Base-by-base conservation (phyloP, 805 yeast genomes). In the Yarrowia sp. region DNA sequence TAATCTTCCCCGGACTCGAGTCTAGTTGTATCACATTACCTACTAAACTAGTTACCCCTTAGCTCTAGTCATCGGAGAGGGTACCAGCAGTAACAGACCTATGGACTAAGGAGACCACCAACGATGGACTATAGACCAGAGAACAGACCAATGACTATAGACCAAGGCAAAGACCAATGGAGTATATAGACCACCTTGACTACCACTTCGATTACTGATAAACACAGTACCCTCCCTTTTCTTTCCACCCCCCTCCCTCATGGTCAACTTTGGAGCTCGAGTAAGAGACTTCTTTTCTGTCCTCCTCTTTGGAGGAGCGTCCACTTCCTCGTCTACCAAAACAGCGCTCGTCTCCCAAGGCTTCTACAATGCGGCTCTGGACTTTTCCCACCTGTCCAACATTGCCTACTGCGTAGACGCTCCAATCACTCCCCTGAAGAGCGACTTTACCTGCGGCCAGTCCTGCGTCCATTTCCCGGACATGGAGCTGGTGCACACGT, bases 301-400 rank as follows among this genome's bases (percentile, higher is more conserved):
- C 0, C 28, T 33, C 16, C 40, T 49, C 6, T 49, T 32, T 19
- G 56, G 56, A 49, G 56, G 40, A 4, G 40, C 56, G 6, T 19
- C 40, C 2, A 22, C 28, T 16, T 10, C 56, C 4, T 16, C 56
- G 16, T 49, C 56, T 14, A 33, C 56, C 22, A 19, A 17, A 7
- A 33, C 56, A 1, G 26, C 40, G 17, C 36, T 48, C 2, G 40
- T 49, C 16, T 21, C 40, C 3, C 56, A 49, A 14, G 40, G 40
- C 19, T 32, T 33, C 28, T 49, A 49, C 40, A 40, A 49, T 11
- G 38, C 40, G 2, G 56, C 40, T 22, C 56, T 32, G 38, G 30
- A 32, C 28, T 49, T 49, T 33, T 19, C 40, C 9, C 32, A 32
- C 19, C 54, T 69, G 35, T 49, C 56, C 56, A 49, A 49, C 28